These are phyloP conservation scores for Arthrobotrys pseudoclavata DNA, from an alignment of 2,329 filamentous ascomycete species.

Conservation along the genomic window DNA sequence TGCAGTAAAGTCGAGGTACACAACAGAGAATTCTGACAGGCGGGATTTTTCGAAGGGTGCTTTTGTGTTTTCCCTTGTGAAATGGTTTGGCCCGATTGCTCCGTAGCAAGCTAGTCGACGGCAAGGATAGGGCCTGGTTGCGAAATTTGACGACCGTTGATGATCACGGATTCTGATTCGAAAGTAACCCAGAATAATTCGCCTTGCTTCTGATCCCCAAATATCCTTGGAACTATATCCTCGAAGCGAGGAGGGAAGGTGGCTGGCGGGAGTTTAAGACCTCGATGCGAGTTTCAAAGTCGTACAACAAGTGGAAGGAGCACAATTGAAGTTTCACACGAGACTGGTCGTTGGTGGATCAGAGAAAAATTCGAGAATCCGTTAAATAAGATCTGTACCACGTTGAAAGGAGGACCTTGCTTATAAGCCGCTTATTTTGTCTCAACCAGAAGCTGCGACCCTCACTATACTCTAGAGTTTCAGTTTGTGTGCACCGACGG, in stretches of 20 bases:
- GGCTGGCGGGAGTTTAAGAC: conserved; percentile 56
- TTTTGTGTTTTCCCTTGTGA: conserved; percentile 34
- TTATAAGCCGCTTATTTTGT: conserved; percentile 56
- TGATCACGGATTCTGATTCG: conserved; percentile 41
- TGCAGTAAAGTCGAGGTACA: conserved; percentile 49
- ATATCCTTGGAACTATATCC: conserved; percentile 56
- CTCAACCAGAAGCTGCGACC: conserved; percentile 40
- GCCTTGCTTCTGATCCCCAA: conserved; percentile 35
- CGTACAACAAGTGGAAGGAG: conserved; percentile 55
- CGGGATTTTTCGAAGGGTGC: conserved; percentile 57
- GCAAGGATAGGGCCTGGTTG: conserved; percentile 57
- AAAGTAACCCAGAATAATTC: conserved; percentile 45
- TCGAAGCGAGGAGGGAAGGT: conserved; percentile 60
- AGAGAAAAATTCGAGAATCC: conserved; percentile 52
- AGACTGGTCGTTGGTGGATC: conserved; percentile 38
- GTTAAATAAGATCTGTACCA: conserved; percentile 53
- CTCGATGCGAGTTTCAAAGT: conserved; percentile 60
- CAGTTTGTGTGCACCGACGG: conserved; percentile 48
- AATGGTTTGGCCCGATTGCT: conserved; percentile 56
- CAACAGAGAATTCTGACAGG: conserved; percentile 60
- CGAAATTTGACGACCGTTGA: conserved; percentile 56
- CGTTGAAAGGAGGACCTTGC: conserved; percentile 53
- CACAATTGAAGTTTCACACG: conserved; percentile 47
- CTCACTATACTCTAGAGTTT: conserved; percentile 47
- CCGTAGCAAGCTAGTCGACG: conserved; percentile 56